A percentile compares a stretch with the other conserved stretches of the same genome.
Conservation (phyloP, 441 rosid genomes). For the Gossypium aridum region DNA sequence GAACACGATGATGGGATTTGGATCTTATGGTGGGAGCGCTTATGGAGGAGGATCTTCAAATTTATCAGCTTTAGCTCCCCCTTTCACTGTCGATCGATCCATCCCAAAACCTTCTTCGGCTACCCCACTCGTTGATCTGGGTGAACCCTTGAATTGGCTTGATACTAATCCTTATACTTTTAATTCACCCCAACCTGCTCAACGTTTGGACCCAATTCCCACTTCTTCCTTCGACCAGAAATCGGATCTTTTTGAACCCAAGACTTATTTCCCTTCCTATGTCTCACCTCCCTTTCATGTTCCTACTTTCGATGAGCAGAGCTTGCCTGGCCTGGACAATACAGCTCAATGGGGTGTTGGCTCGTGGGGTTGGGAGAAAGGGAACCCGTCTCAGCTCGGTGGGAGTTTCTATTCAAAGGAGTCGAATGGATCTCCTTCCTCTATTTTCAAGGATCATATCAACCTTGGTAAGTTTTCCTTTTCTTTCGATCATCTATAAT, state of each 20-base stretch:
- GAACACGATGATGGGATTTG: constrained; percentile 34
- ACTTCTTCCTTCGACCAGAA: constrained; percentile 16
- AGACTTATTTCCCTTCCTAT: constrained; percentile 33
- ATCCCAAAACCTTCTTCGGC: constrained; percentile 21
- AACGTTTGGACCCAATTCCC: constrained; percentile 18
- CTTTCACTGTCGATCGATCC: constrained; percentile 49
- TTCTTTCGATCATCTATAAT: neutral
- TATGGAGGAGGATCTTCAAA: constrained; percentile 45
- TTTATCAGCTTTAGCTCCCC: constrained; percentile 56
- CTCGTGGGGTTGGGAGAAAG: constrained; percentile 23
- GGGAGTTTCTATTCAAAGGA: constrained; percentile 25
- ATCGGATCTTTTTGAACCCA: constrained; percentile 24
- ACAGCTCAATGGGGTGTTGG: constrained; percentile 24
- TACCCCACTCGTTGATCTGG: constrained; percentile 27
- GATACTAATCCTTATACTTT: constrained; percentile 4
- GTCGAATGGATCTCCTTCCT: constrained; percentile 15
- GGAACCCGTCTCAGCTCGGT: constrained; percentile 21
- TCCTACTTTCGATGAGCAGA: constrained; percentile 23
- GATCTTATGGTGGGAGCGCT: constrained; percentile 17
- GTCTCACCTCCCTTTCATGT: constrained; percentile 22
- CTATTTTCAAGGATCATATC: constrained; percentile 21
- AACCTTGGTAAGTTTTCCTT: constrained; percentile 31
- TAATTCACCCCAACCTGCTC: constrained; percentile 15
- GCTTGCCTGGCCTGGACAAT: constrained; percentile 20
- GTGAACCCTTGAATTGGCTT: constrained; percentile 23